Conservation (phyloP, 768 basidiomycete species). For the Naematelia aurantialba region DNA sequence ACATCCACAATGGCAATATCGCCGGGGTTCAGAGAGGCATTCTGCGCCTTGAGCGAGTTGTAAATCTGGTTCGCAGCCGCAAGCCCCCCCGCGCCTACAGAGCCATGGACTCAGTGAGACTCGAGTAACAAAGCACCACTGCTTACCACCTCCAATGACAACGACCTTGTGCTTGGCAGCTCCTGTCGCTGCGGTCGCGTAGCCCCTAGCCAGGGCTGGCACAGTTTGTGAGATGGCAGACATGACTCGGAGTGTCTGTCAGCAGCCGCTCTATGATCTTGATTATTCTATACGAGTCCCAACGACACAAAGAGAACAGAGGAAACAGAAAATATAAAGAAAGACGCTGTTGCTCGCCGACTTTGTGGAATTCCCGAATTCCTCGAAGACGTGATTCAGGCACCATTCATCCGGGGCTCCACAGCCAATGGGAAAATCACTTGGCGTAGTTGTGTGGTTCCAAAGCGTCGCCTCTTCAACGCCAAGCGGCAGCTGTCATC, state of each 20-base stretch:
- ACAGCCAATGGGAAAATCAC: not conserved
- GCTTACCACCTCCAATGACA: conserved; percentile 83
- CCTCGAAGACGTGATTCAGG: no score
- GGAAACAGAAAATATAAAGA: no score
- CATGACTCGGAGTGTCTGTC: not conserved
- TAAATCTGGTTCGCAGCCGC: conserved; percentile 83
- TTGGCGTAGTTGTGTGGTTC: no score
- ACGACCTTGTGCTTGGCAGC: conserved; percentile 66
- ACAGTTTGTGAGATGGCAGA: conserved; percentile 2
- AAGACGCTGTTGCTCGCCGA: no score
- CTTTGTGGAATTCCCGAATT: no score
- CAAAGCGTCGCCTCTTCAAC: not conserved
- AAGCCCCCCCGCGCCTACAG: conserved; percentile 67
- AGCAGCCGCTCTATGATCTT: no score
- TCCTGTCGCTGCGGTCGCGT: conserved; percentile 35
- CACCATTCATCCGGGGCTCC: not conserved
- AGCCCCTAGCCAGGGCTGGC: conserved; percentile 30
- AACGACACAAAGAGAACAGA: no score
- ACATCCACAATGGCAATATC: conserved; percentile 83
- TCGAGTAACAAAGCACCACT: conserved; percentile 32
- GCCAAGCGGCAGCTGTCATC: no score
- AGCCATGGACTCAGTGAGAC: not conserved
- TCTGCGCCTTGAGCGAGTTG: conserved; percentile 68
- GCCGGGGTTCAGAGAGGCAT: conserved; percentile 63
- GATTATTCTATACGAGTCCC: not conserved